Evolutionary conservation across 2,329 filamentous ascomycete genomes (phyloP).

Genomic region (Sodiomyces alkalinus): DNA sequence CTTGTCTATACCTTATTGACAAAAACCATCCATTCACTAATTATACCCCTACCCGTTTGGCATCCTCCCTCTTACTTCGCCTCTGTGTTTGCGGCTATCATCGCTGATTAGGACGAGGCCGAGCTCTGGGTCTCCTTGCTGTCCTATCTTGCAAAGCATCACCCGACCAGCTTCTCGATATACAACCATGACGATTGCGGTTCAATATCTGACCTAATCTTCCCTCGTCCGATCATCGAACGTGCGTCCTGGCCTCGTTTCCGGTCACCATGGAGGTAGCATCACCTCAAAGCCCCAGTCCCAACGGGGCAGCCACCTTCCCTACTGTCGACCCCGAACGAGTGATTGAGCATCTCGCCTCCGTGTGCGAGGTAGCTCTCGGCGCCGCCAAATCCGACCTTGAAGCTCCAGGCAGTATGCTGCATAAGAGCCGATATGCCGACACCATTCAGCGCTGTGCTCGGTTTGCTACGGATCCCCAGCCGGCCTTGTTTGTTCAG

Average conservation of each 20-base stretch:
- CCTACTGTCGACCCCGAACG: slow-evolving; percentile 49
- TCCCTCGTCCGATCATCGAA: no score
- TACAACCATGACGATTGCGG: slow-evolving; percentile 7
- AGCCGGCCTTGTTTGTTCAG: slow-evolving; percentile 80
- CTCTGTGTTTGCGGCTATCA: no score
- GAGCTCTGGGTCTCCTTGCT: no score
- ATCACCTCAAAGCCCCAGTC: slow-evolving; percentile 25
- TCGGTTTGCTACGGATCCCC: slow-evolving; percentile 77
- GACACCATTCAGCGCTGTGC: slow-evolving; percentile 81
- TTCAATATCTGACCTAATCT: slow-evolving; percentile 7
- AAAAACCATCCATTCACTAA: no score
- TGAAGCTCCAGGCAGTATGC: slow-evolving; percentile 64
- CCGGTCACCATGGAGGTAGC: slow-evolving; percentile 35
- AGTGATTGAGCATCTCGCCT: slow-evolving; percentile 56
- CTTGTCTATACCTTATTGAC: no score
- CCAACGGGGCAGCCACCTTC: slow-evolving; percentile 35
- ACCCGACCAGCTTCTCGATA: no score
- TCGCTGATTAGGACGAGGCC: no score
- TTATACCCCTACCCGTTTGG: no score
- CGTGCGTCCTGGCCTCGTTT: no score
- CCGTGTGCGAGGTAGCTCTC: slow-evolving; percentile 57
- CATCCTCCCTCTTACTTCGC: no score
- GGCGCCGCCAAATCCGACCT: slow-evolving; percentile 67
- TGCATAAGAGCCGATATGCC: slow-evolving; percentile 53
- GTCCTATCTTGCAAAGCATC: no score